Evolutionary conservation across 169 alveolate genomes (phyloP), one percentile per base, ranked within the genome.

Genomic region (Eimeria sp.): DNA sequence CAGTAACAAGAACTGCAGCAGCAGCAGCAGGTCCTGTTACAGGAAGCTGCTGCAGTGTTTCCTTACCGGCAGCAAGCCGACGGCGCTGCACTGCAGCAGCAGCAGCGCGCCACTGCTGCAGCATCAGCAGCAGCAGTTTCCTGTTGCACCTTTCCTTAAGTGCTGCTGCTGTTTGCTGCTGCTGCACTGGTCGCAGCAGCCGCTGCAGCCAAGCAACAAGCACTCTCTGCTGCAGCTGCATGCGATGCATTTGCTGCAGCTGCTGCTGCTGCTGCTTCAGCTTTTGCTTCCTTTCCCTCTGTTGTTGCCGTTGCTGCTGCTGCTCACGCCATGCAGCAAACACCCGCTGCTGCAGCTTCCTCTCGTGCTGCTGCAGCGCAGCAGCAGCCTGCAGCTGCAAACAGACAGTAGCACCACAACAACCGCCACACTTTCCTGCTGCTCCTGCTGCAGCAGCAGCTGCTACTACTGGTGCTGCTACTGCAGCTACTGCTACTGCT

Each of bases 141-240:
- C 16, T 54, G 61, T 14, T 54, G 61, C 61, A 54, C 61, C 61
- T 54, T 14, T 54, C 61, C 61, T 54, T 7, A 14, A 54, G 61
- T 11, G 61, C 61, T 54, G 61, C 61, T 54, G 61, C 61, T 54
- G 51, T 47, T 54, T 82, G 72, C 90, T 82, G 73, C 70, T 82
- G 73, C 72, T 82, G 90, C 72, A 82, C 49, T 13, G 90, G 90
- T n/a, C 90, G 90, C 72, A 82, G 72, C 90, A 82, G 90, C 73
- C 90, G 90, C 90, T 82, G 90, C 34, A 82, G 72, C 90, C 90
- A 82, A 27, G 90, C 90, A 49, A 82, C 90, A n/a, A 82, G 30
- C 73, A 82, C 90, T 10, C 34, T 49, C 7, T 82, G 90, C 90
- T 82, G 90, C 90, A 82, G 73, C 58, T 51, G 67, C 90, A 82